Conservation (phyloP, 306 rosid genomes). For the Pueraria montana region DNA sequence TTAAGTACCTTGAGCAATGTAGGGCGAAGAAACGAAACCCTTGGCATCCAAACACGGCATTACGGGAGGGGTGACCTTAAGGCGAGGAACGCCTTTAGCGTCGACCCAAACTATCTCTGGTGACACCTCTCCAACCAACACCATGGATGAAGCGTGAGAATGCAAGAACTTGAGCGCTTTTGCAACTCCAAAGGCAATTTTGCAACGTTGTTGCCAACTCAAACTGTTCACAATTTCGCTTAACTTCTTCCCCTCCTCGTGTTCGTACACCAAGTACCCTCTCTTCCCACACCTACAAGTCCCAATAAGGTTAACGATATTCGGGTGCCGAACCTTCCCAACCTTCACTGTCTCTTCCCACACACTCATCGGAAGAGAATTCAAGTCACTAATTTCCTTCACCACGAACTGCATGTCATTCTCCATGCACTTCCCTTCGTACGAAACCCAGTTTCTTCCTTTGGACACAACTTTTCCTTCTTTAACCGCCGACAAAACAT, state of each 20-base stretch:
- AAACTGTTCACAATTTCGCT: constrained; percentile 55
- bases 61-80: constrained; percentile 60
- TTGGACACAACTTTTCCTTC: constrained; percentile 60
- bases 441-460: constrained; percentile 59
- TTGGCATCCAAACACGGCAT: constrained; percentile 45
- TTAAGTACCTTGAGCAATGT: constrained; percentile 74
- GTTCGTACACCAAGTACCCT: constrained; percentile 67
- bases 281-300: constrained; percentile 67
- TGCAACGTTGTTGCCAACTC: constrained; percentile 76
- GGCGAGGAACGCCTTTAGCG: constrained; percentile 63
- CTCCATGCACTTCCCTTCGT: constrained; percentile 58
- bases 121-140: constrained; percentile 60
- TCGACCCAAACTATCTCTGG: constrained; percentile 67
- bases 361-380: constrained; percentile 51
- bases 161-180: constrained; percentile 74
- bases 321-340: constrained; percentile 69
- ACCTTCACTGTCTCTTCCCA: constrained; percentile 64
- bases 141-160: constrained; percentile 46
- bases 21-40: constrained; percentile 60
- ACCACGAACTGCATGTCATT: constrained; percentile 63
- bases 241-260: constrained; percentile 54
- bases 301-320: constrained; percentile 67
- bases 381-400: constrained; percentile 55
- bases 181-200: constrained; percentile 68
- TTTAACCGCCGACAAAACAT: constrained; percentile 58